Evolutionary conservation across 2,329 filamentous ascomycete species (phyloP).

Genomic region (Aureobasidium sp.): DNA sequence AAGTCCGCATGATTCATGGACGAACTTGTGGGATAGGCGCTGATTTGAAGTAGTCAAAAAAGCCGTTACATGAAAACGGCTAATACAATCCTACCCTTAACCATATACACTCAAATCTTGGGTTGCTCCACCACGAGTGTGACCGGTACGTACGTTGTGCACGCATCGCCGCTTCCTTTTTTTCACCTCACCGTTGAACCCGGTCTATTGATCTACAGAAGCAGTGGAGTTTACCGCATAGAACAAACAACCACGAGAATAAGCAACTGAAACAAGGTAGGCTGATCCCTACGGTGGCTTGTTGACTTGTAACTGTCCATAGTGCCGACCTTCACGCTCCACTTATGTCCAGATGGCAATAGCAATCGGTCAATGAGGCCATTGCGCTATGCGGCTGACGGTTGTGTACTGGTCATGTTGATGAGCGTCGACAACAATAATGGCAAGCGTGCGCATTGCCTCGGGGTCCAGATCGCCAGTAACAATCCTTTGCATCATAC

Average conservation of each 20-base stretch:
- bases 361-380: neutral
- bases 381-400: neutral
- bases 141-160: neutral
- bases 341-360: neutral
- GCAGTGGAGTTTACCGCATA: neutral
- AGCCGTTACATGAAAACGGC: neutral
- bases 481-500: slow-evolving; percentile 6
- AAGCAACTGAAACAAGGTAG: slow-evolving; percentile 9
- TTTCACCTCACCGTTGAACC: neutral
- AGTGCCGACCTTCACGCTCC: neutral
- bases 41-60: neutral
- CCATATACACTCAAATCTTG: neutral
- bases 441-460: neutral
- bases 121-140: neutral
- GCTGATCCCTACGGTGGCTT: neutral
- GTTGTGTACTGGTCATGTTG: neutral
- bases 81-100: neutral
- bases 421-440: neutral
- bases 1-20: neutral
- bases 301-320: neutral
- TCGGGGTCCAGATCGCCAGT: neutral
- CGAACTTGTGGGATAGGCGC: neutral
- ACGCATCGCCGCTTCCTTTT: neutral
- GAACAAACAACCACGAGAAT: neutral
- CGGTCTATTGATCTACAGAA: neutral